Evolutionary conservation across 2,329 filamentous ascomycete species (phyloP).

Genomic region (Botrytis aclada): DNA sequence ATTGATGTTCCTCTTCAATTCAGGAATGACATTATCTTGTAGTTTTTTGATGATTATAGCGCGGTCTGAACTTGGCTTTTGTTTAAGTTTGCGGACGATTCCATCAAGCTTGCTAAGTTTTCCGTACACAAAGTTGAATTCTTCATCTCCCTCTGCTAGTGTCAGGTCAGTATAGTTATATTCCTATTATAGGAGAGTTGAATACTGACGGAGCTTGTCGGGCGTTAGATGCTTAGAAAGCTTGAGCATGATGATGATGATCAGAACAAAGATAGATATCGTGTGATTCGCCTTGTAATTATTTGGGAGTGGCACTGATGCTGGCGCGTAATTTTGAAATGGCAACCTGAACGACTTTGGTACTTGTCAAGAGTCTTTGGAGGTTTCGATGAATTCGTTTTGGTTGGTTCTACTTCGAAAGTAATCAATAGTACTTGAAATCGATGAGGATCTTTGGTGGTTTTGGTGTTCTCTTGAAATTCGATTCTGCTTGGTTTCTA

Average conservation of each 20-base stretch:
- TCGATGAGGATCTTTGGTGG: no score
- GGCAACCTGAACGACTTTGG: neutral
- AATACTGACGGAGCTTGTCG: neutral
- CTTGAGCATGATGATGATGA: neutral
- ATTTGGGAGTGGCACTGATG: neutral
- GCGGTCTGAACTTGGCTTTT: neutral
- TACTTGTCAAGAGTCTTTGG: neutral
- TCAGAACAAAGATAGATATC: neutral
- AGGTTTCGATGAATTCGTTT: neutral
- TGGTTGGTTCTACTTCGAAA: no score
- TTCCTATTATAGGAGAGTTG: neutral
- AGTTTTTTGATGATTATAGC: neutral
- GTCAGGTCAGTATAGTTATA: neutral
- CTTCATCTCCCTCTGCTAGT: neutral
- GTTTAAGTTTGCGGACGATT: neutral
- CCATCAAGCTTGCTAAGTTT: neutral
- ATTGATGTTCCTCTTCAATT: accelerated
- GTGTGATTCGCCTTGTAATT: neutral
- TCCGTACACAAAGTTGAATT: accelerated
- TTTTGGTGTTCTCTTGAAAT: no score
- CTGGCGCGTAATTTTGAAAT: neutral
- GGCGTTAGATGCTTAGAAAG: neutral
- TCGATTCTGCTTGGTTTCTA: no score
- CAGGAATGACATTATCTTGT: neutral
- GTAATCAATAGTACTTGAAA: no score